Conservation (phyloP, 345 rosid genomes). For the Balakata baccata region DNA sequence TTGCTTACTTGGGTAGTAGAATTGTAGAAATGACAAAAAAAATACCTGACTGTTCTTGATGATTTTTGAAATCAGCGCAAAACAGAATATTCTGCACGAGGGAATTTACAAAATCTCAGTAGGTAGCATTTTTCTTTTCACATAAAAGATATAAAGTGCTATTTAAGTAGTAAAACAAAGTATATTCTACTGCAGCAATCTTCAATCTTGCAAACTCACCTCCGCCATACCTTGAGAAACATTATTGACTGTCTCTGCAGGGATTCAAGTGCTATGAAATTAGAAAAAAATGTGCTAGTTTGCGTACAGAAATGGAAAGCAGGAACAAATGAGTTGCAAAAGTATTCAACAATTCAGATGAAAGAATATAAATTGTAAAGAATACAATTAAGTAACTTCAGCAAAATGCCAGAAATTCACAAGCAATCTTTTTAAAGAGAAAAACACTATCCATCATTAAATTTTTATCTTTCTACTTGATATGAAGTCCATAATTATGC, state of each 20-base stretch:
- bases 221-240: constrained; percentile 55
- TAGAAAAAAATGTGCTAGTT: constrained; percentile 7
- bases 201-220: constrained; percentile 41
- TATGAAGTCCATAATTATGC: not conserved
- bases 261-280: constrained; percentile 7
- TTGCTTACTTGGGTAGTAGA: not conserved
- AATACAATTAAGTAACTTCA: not conserved
- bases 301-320: not conserved
- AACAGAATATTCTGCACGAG: constrained; percentile 64
- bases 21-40: not conserved
- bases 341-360: not conserved
- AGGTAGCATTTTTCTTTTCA: not conserved
- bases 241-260: constrained; percentile 55
- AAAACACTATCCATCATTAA: not conserved
- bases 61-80: constrained; percentile 54
- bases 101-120: constrained; percentile 20
- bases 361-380: not conserved
- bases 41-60: constrained; percentile 65
- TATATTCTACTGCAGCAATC: not conserved
- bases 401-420: not conserved
- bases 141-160: not conserved
- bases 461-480: not conserved
- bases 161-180: not conserved
- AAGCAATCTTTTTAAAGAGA: not conserved
- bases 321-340: not conserved